Percentiles rank a stretch among this genome's conserved stretches.
These are phyloP conservation scores for Colletotrichum endophyticum DNA, from an alignment of 2,329 filamentous ascomycete genomes.

Conservation along the genomic window DNA sequence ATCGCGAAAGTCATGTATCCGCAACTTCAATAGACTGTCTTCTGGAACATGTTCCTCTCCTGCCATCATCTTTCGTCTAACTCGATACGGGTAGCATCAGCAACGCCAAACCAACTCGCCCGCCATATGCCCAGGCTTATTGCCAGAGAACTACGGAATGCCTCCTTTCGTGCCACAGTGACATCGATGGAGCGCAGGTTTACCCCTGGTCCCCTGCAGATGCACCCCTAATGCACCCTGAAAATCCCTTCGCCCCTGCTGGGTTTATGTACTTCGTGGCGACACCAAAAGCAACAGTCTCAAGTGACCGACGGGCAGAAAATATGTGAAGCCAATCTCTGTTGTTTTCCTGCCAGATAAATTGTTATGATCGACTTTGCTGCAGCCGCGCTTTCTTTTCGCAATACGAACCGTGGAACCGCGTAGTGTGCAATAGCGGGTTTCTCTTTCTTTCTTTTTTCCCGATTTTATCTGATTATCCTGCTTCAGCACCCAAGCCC, in stretches of 20 bases:
- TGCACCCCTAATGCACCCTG: neutral
- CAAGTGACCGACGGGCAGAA: neutral
- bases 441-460: neutral
- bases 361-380: neutral
- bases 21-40: neutral
- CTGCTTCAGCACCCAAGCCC: neutral
- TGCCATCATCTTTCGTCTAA: neutral
- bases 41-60: neutral
- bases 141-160: neutral
- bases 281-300: neutral
- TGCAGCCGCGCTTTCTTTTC: neutral
- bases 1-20: neutral
- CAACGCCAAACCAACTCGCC: neutral
- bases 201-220: neutral
- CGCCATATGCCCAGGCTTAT: neutral
- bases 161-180: neutral
- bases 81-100: neutral
- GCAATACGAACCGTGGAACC: neutral
- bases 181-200: neutral
- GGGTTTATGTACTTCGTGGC: rapidly evolving
- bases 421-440: neutral
- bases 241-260: neutral
- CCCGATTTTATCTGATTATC: neutral
- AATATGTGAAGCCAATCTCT: neutral
- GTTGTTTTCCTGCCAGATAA: neutral